Percentiles rank a stretch among this genome's conserved stretches.
phyloP scores from a whole-genome alignment of 805 yeast genomes.

The Lachancea waltii region DNA sequence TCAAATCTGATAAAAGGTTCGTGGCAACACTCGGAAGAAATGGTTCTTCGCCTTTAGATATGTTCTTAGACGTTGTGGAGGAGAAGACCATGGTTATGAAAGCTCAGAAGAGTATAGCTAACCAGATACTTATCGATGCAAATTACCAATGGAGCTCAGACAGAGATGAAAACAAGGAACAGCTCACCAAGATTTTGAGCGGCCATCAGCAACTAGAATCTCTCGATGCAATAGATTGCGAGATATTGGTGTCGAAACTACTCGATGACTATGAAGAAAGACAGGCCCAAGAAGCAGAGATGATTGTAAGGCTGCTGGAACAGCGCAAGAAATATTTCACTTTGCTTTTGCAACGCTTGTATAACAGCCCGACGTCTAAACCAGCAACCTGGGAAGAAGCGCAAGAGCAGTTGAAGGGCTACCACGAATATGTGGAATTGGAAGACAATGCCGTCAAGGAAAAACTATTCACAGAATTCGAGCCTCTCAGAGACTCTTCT shows the following conservation, averaged over 20 bases:
- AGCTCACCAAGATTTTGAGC: slow-evolving; percentile 15
- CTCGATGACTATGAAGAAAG: slow-evolving; percentile 21
- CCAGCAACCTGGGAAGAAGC: slow-evolving; percentile 36
- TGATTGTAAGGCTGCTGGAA: slow-evolving; percentile 14
- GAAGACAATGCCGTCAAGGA: slow-evolving; percentile 26
- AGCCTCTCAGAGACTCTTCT: slow-evolving; percentile 9
- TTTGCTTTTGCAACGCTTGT: slow-evolving; percentile 20
- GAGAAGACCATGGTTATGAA: slow-evolving; percentile 49
- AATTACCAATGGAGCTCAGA: slow-evolving; percentile 22
- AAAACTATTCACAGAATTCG: slow-evolving; percentile 33
- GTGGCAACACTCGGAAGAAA: slow-evolving; percentile 59
- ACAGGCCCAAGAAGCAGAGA: slow-evolving; percentile 19
- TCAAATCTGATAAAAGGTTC: slow-evolving; percentile 54
- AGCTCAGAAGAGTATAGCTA: slow-evolving; percentile 54
- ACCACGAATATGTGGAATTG: slow-evolving; percentile 34
- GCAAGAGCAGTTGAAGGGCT: slow-evolving; percentile 23
- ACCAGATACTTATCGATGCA: slow-evolving; percentile 41
- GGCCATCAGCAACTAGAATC: slow-evolving; percentile 22
- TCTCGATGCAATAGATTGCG: slow-evolving; percentile 27
- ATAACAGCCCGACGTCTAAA: slow-evolving; percentile 18
- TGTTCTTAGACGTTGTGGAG: slow-evolving; percentile 69
- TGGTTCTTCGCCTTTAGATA: slow-evolving; percentile 72
- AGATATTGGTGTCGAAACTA: slow-evolving; percentile 27
- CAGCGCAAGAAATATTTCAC: slow-evolving; percentile 25
- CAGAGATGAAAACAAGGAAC: slow-evolving; percentile 11